phyloP scores from a whole-genome alignment of 441 rosid genomes.

The Croton laevigatus region DNA sequence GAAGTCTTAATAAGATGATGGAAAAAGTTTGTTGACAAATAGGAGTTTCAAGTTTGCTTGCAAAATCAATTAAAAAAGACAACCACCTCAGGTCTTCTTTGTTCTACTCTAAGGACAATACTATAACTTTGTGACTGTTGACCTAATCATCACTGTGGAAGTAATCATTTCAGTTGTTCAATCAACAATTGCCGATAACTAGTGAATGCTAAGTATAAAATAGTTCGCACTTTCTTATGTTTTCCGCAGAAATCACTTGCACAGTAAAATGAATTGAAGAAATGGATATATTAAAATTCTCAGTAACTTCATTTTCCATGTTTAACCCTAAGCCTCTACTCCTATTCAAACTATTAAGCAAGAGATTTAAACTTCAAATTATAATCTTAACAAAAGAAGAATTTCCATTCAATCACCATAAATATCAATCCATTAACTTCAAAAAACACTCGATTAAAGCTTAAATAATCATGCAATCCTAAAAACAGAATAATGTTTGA shows the following conservation, averaged over 20 bases:
- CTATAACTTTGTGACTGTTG: background rate
- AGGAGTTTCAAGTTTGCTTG: constrained; percentile 8
- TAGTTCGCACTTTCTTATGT: background rate
- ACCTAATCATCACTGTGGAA: background rate
- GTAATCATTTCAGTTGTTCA: background rate
- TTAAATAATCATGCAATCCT: constrained; percentile 7
- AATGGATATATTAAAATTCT: background rate
- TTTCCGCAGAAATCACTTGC: background rate
- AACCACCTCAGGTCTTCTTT: background rate
- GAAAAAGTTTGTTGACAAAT: no score
- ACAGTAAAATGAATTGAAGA: background rate
- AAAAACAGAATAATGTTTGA: background rate
- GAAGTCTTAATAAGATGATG: background rate
- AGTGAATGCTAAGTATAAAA: constrained; percentile 2
- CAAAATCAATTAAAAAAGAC: background rate
- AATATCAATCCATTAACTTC: background rate
- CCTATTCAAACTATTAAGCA: background rate
- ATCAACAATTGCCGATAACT: background rate
- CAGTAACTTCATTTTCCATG: background rate
- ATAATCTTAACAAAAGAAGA: background rate
- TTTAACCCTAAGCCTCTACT: background rate
- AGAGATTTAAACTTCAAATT: background rate
- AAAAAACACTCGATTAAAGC: background rate
- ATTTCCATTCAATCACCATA: background rate
- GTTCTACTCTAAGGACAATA: background rate